Evolutionary conservation across 331 rosid genomes (phyloP), one percentile per base, ranked within the genome.

Genomic region (Pyracantha coccinea): DNA sequence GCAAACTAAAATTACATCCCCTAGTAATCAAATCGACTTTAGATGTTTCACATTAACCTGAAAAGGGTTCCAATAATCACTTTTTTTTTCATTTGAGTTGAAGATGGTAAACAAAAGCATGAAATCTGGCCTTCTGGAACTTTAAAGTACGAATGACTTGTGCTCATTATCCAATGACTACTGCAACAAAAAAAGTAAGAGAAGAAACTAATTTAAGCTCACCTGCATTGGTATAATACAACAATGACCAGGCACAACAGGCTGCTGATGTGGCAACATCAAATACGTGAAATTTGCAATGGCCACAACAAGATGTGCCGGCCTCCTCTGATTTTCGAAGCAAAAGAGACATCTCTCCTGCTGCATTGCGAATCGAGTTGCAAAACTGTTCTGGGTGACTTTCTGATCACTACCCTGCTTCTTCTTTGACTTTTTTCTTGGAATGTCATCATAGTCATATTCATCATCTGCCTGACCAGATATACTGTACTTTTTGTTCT

Each of bases 151-250:
- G 45, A 38, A 35, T 35, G 41, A 32, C 45, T 38, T 1, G 45
- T 10, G 45, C 14, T 38, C 14, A 38, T 38, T 38, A 38, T 38
- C 45, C 9, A 38, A 38, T 38, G 45, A 10, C 45, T 38, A 38
- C 45, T 10, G 4, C 2, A 38, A 10, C 45, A 38, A 10, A 38
- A 4, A 38, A 38, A 4, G 3, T 38, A 38, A 10, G 14, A 38
- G 4, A 10, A 38, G 14, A 13, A 38, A 38, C 45, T 38, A 38
- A 53, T 31, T 27, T 47, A 66, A 76, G 74, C 87, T 82, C 76
- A 91, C 98, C 86, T 87, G 88, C 86, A 91, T 87, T 1, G 98
- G 96, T 66, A 91, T 77, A 80, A 93, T 91, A 81, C 94, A 91
- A 82, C 98, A 93, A 82, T 91, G 98, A 73, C 97, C 98, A 15